Percentiles rank a stretch among this genome's conserved stretches.
phyloP scores from a whole-genome alignment of 345 rosid genomes.

The Microthlaspi erraticum region DNA sequence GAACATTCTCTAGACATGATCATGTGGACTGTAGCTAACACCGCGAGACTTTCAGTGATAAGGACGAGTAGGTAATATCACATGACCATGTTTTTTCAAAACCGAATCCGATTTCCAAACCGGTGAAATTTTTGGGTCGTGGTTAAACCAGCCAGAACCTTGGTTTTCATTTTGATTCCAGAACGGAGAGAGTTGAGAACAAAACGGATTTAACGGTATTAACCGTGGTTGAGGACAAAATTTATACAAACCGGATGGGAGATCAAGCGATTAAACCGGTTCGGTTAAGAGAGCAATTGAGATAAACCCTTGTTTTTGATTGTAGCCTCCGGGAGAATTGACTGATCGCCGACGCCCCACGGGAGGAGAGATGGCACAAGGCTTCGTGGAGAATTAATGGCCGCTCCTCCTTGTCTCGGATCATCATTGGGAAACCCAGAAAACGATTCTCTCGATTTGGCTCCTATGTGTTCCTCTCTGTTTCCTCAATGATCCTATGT shows the following conservation, averaged over 20 bases:
- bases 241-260: neutral
- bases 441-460: constrained; percentile 16
- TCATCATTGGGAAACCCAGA: constrained; percentile 26
- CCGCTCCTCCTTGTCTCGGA: constrained; percentile 45
- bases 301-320: constrained; percentile 44
- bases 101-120: neutral
- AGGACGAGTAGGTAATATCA: constrained; percentile 21
- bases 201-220: constrained; percentile 6
- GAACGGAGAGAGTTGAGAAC: neutral
- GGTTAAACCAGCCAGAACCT: neutral
- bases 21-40: constrained; percentile 25
- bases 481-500: constrained; percentile 69
- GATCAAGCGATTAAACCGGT: constrained; percentile 11
- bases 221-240: neutral
- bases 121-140: neutral
- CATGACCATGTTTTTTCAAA: neutral
- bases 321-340: constrained; percentile 36
- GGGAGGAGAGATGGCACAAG: constrained; percentile 43
- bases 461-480: constrained; percentile 45
- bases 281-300: constrained; percentile 10
- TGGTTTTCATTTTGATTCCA: neutral
- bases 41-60: neutral
- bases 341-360: constrained; percentile 43
- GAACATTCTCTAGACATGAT: neutral
- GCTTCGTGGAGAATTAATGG: constrained; percentile 49